These are phyloP conservation scores for Aegilops speltoides DNA, from an alignment of 176 grass and related monocot genomes.

Conservation along the genomic window DNA sequence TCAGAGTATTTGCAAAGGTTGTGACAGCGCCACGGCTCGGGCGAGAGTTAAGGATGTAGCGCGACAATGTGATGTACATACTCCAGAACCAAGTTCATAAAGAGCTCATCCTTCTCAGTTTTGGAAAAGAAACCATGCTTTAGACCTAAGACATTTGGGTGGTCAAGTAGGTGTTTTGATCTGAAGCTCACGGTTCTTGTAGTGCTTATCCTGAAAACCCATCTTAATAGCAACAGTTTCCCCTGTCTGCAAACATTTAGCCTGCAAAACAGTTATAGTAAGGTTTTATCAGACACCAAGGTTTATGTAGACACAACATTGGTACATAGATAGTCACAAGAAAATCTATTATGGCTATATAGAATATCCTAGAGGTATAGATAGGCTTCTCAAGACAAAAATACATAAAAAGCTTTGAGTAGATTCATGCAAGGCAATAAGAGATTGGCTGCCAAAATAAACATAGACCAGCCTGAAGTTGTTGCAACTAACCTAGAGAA, in stretches of 20 bases:
- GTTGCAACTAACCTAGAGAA: too few species aligned
- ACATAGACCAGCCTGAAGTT: too few species aligned
- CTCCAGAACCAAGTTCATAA: conserved; percentile 74
- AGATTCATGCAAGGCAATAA: too few species aligned
- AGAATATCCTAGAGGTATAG: too few species aligned
- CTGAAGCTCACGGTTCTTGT: conserved; percentile 82
- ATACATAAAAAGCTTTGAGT: too few species aligned
- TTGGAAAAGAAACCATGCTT: conserved; percentile 87
- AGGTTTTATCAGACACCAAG: neutral
- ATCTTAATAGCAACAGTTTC: conserved; percentile 83
- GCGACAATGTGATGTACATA: conserved; percentile 26
- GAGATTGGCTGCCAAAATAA: too few species aligned
- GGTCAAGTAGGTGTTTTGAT: conserved; percentile 74
- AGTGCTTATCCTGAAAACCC: conserved; percentile 78
- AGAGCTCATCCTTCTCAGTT: conserved; percentile 71
- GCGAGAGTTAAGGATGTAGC: too few species aligned
- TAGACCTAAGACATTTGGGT: conserved; percentile 63
- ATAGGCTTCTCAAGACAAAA: too few species aligned
- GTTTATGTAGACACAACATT: neutral
- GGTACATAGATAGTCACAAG: neutral
- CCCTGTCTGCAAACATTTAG: conserved; percentile 71
- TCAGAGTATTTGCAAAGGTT: too few species aligned
- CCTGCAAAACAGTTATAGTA: conserved; percentile 31
- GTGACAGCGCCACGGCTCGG: too few species aligned
- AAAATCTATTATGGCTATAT: too few species aligned